Conservation (phyloP, 768 basidiomycete genomes). For the Mrakia hoshinonis region DNA sequence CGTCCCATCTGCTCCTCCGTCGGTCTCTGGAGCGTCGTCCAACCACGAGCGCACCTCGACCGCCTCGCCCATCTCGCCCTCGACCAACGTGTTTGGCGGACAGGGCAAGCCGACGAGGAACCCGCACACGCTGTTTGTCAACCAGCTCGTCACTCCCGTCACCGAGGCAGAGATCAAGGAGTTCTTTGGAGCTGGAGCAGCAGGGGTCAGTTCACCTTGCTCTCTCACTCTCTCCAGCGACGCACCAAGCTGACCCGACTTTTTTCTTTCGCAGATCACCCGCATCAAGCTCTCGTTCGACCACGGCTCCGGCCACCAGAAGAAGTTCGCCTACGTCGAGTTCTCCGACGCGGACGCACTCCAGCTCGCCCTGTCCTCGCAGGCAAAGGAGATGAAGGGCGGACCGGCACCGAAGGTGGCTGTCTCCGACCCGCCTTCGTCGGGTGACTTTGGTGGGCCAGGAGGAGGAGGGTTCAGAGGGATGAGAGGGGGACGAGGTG, state of each 20-base stretch:
- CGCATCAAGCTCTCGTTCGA: conserved; percentile 19
- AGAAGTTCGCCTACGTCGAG: conserved; percentile 19
- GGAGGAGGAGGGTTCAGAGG: background rate
- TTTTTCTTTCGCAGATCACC: conserved; percentile 9
- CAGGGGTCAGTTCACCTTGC: conserved; percentile 49
- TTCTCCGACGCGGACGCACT: conserved; percentile 22
- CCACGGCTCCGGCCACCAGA: conserved; percentile 1
- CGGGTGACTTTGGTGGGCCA: background rate
- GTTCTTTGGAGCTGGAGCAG: conserved; percentile 65
- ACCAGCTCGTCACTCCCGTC: conserved; percentile 49
- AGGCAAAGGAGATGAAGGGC: background rate
- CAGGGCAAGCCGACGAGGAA: background rate
- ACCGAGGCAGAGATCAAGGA: conserved; percentile 61
- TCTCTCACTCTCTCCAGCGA: background rate
- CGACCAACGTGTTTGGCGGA: background rate
- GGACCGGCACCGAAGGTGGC: conserved; percentile 6
- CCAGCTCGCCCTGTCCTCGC: conserved; percentile 1
- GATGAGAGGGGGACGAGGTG: conserved; percentile 7
- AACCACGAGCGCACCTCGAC: background rate
- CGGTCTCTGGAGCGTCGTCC: conserved; percentile 23
- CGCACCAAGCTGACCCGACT: background rate
- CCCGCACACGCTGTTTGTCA: conserved; percentile 62
- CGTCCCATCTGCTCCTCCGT: conserved; percentile 30
- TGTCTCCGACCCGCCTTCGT: conserved; percentile 1
- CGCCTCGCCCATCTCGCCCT: conserved; percentile 2